phyloP scores from a whole-genome alignment of 208 protist species.

The Trichomonas gallinae region DNA sequence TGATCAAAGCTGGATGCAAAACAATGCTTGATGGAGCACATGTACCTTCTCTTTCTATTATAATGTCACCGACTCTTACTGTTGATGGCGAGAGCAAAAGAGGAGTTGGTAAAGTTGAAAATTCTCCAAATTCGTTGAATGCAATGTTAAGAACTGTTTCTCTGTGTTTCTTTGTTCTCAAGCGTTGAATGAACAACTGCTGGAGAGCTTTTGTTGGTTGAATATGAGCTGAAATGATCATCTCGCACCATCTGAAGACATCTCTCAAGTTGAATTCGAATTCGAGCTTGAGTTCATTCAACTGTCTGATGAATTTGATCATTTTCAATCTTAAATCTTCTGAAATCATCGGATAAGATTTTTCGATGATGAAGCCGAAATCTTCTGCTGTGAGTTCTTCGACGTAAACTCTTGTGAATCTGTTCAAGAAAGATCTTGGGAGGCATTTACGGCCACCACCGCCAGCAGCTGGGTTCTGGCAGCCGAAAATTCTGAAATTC shows the following conservation, averaged over 20 bases:
- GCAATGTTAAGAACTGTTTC: conserved; percentile 6
- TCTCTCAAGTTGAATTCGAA: conserved; percentile 99
- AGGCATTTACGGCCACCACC: conserved; percentile 96
- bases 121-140: conserved; percentile 18
- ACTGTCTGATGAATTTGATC: conserved; percentile 29
- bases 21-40: not conserved
- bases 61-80: not conserved
- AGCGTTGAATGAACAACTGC: conserved; percentile 33
- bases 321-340: not conserved
- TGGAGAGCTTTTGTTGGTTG: not conserved
- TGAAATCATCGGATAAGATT: not conserved
- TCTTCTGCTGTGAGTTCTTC: conserved; percentile 35
- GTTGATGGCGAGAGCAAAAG: not conserved
- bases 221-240: conserved; percentile 46
- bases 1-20: conserved; percentile 53
- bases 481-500: conserved; percentile 92
- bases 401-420: conserved; percentile 78
- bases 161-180: conserved; percentile 51
- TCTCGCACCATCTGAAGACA: conserved; percentile 87
- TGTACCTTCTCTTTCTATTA: not conserved
- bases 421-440: conserved; percentile 98
- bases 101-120: not conserved
- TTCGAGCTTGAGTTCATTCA: conserved; percentile 41
- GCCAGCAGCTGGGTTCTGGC: conserved; percentile 88
- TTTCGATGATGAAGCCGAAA: conserved; percentile 33